Evolutionary conservation across 2,329 filamentous ascomycete genomes (phyloP).

Genomic region (Clonostachys byssicola): DNA sequence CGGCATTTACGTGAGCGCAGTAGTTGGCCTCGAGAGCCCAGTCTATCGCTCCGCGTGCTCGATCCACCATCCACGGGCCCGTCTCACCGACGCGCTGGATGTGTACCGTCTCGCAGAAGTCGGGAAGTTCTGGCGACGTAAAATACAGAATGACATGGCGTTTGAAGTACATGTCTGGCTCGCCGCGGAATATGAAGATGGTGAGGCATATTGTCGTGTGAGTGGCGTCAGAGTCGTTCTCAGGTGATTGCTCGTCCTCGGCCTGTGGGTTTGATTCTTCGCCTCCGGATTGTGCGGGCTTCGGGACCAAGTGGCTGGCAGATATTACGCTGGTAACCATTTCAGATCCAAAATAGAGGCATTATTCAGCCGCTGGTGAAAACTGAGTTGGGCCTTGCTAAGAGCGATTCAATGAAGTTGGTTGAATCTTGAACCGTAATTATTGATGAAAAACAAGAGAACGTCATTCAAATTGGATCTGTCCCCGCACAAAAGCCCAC

Average conservation of each 20-base stretch:
- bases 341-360: no score
- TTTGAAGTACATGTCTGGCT: conserved; percentile 6
- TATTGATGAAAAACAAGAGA: no score
- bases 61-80: neutral
- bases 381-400: no score
- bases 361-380: no score
- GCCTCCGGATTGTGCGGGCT: neutral
- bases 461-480: no score
- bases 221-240: no score
- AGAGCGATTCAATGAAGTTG: no score
- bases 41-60: neutral
- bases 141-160: conserved; percentile 7
- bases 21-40: conserved; percentile 7
- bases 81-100: conserved; percentile 3
- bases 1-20: conserved; percentile 8
- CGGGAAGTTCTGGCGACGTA: conserved; percentile 7
- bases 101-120: conserved; percentile 7
- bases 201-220: conserved; percentile 2
- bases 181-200: conserved; percentile 6
- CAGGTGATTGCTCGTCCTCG: no score
- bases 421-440: no score
- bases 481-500: no score
- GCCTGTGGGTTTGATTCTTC: no score
- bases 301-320: neutral
- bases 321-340: no score